These are phyloP conservation scores for Xylaria sp. DNA, from an alignment of 2,329 filamentous ascomycete species.

Conservation along the genomic window DNA sequence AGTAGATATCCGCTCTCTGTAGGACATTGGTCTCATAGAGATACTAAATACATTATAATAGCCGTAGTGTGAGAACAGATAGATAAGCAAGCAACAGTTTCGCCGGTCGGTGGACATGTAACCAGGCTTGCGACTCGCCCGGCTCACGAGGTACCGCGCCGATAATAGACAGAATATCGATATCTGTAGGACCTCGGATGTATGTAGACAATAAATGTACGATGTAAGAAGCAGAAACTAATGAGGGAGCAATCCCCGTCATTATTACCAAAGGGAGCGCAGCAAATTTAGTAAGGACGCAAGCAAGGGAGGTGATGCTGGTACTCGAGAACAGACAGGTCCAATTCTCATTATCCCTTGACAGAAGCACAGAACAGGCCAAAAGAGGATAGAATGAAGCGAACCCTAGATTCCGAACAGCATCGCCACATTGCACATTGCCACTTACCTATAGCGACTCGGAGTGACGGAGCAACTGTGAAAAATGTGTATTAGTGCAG, in stretches of 20 bases:
- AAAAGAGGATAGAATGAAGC: not conserved
- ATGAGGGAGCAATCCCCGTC: conserved; percentile 19
- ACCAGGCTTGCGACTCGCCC: conserved; percentile 36
- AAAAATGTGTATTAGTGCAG: not conserved
- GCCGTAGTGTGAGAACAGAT: not conserved
- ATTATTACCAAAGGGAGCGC: not conserved
- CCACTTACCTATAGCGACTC: not conserved
- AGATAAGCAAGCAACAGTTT: not conserved
- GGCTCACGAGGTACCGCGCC: conserved; percentile 8
- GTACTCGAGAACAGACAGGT: not conserved
- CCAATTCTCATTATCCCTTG: not conserved
- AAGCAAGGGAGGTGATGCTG: not conserved
- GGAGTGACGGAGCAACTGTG: not conserved
- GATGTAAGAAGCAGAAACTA: conserved; percentile 10
- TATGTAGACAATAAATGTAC: not conserved
- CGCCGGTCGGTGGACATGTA: conserved; percentile 33
- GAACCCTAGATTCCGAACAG: conserved; percentile 15
- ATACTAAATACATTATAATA: not conserved
- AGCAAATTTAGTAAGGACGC: not conserved
- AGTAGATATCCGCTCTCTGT: conserved; percentile 3
- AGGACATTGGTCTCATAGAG: too few relatives aligned
- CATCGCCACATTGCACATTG: conserved; percentile 6
- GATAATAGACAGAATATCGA: conserved; percentile 3
- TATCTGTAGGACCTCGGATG: conserved; percentile 1
- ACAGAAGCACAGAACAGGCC: not conserved